Evolutionary conservation across 192 early-diverging fungal genomes (phyloP).

Genomic region (Dimargaris cristalligena): DNA sequence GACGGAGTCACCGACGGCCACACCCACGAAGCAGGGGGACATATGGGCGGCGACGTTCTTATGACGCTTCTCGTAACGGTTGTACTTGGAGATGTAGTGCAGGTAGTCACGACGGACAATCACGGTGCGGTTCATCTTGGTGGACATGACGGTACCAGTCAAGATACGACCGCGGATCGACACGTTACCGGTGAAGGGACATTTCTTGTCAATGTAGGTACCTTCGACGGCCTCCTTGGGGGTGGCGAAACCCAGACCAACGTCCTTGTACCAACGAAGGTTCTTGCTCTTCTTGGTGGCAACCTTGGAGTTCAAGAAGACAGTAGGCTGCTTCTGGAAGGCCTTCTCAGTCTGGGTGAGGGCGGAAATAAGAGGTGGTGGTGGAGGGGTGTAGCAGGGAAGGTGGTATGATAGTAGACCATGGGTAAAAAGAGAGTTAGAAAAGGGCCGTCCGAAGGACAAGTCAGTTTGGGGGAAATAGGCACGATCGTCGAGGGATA

Average conservation of each 20-base stretch:
- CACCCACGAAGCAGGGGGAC: conserved; percentile 86
- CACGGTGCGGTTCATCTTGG: conserved; percentile 99
- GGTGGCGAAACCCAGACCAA: conserved; percentile 98
- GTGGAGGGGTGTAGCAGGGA: background rate
- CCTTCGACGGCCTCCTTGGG: conserved; percentile 94
- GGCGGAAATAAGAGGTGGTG: conserved; percentile 2
- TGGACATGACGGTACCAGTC: conserved; percentile 76
- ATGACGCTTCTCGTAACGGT: conserved; percentile 99
- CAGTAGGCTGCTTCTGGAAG: conserved; percentile 89
- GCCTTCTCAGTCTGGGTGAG: conserved; percentile 81
- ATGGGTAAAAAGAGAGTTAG: no score
- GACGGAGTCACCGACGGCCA: conserved; percentile 72
- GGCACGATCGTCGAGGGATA: no score
- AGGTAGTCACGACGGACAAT: conserved; percentile 98
- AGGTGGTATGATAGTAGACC: no score
- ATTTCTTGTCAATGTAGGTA: conserved; percentile 99
- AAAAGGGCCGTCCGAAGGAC: no score
- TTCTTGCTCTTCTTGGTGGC: conserved; percentile 48
- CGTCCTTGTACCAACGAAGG: conserved; percentile 94
- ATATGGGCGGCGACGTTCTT: conserved; percentile 97
- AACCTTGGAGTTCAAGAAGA: conserved; percentile 85
- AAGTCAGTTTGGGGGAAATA: no score
- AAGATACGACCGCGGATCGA: conserved; percentile 97
- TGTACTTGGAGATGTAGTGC: conserved; percentile 99
- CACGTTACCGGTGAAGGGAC: conserved; percentile 94